Evolutionary conservation across 208 protist species (phyloP), one percentile per base, ranked within the genome.

Genomic region (Trypanosoma mega): DNA sequence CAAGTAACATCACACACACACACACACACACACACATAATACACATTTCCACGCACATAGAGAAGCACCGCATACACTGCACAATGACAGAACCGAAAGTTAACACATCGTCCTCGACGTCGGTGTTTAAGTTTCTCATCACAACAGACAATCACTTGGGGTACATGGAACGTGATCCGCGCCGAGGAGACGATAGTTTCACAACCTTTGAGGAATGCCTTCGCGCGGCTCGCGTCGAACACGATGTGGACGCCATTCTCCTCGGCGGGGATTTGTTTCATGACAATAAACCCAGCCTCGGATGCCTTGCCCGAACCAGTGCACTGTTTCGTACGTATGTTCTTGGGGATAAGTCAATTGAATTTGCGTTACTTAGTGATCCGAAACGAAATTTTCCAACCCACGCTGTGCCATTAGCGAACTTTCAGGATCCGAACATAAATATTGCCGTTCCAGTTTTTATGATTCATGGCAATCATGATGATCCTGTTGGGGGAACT

Each of bases 401-500:
- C 14, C 84, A 92, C 62, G 70, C 81, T 23, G 53, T 95, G 8
- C 85, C 78, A 12, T 41, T 85, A 18, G 90, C 90, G 5, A 97
- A 97, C 72, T 94, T 96, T 61, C 80, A 98, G 54, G 98, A 99
- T 69, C 97, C 97, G 16, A 99, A 99, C 73, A 83, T 98, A 37
- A 99, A 99, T 76, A 83, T 99, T 6, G 69, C 82, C 11, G 65
- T 99, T n/a, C 98, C 98, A 0, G 86, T 99, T 24, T 99, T 99
- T 87, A 85, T 85, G 7, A 99, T 99, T 58, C 98, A 99, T 80
- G 98, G 98, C 46, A 99, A 99, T 72, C 98, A 99, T 78, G 98
- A 99, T 67, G 98, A 99, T 66, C 98, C 98, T 8, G 81, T 96
- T 34, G 98, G 98, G 3, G 97, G 97, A 49, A 83, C 82, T 58